Conservation (phyloP, 208 protist genomes). For the Novymonas esmeraldas region DNA sequence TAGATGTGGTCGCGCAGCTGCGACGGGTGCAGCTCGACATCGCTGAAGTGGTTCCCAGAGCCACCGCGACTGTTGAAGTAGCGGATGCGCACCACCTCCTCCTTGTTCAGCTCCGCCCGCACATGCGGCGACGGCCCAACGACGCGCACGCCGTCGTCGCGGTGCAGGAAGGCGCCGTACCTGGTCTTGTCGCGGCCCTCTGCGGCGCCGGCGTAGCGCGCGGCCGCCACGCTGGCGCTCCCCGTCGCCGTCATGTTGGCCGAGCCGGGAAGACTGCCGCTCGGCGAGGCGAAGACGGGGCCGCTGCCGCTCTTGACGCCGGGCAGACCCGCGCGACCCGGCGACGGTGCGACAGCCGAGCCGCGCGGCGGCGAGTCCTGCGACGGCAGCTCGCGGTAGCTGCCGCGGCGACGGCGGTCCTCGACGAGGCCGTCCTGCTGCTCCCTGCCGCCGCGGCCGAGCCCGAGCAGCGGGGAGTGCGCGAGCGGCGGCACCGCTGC, state of each 20-base stretch:
- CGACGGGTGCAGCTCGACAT: slow-evolving; percentile 63
- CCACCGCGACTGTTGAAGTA: slow-evolving; percentile 88
- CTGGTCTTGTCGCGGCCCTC: slow-evolving; percentile 27
- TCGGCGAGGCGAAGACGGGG: background rate
- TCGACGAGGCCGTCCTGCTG: background rate
- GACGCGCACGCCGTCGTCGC: slow-evolving; percentile 14
- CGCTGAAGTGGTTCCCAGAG: slow-evolving; percentile 47
- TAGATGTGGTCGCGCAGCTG: slow-evolving; percentile 67
- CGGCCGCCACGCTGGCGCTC: slow-evolving; percentile 1
- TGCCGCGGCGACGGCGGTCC: background rate
- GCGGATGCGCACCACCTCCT: slow-evolving; percentile 57
- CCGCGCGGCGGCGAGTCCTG: background rate
- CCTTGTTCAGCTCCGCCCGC: slow-evolving; percentile 35
- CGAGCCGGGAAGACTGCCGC: background rate
- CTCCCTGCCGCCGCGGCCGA: background rate
- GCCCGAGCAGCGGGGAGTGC: slow-evolving; percentile 23
- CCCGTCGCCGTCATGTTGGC: background rate
- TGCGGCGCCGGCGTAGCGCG: background rate
- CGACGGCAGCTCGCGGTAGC: slow-evolving; percentile 6
- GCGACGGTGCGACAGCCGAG: background rate
- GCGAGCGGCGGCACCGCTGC: background rate
- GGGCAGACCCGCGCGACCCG: too few species aligned
- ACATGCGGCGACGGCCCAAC: slow-evolving; percentile 7
- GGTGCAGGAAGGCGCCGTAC: slow-evolving; percentile 55
- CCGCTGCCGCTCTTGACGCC: background rate